Base-by-base conservation (phyloP, 2,329 filamentous ascomycete species). In the Ophiocordyceps camponoti-floridani region DNA sequence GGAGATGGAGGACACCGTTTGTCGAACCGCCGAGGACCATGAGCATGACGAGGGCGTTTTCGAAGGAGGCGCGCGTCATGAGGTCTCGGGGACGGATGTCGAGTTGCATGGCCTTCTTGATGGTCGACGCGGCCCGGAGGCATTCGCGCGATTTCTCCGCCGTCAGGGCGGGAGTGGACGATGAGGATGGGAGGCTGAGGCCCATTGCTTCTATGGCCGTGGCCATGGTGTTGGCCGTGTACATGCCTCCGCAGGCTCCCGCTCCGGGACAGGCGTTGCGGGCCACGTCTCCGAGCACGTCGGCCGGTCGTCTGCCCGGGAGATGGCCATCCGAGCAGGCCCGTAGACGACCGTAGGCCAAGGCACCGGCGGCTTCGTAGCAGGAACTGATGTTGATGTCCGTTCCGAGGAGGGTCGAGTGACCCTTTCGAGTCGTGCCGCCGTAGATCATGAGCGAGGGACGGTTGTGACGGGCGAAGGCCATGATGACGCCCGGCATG, bases 361-460 rank as follows among this genome's bases (percentile, higher is more conserved):
- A 85, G 11, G 87, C 87, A 7, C 89, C 89, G 13, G 83, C 73
- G 1, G 85, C 86, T 62, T 95, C 88, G 59, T 88, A 91, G 58
- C 85, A 93, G 4, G 82, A 88, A 35, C 78, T 82, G 51, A 95
- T 84, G 62, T 94, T 95, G 68, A 95, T 81, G 23, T 77, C 73
- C 56, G 82, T 81, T 50, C 81, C 76, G 26, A 94, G 71, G 2
- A 88, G 72, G 43, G 75, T 66, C 0, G 82, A 88, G 61, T 85
- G 84, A n/a, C 88, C 89, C 49, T 86, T 85, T 56, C 79, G 78
- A 55, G 94, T 95, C 14, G 85, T 84, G 37, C 89, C 89, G 43
- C 89, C 89, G 59, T 95, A 96, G 47, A 96, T 82, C 87, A 95
- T 94, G 58, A 95, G 69, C 42, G 86, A 91, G 4, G 89, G 89